These are phyloP conservation scores for Dimocarpus longan DNA, from an alignment of 345 rosid species.

Conservation along the genomic window DNA sequence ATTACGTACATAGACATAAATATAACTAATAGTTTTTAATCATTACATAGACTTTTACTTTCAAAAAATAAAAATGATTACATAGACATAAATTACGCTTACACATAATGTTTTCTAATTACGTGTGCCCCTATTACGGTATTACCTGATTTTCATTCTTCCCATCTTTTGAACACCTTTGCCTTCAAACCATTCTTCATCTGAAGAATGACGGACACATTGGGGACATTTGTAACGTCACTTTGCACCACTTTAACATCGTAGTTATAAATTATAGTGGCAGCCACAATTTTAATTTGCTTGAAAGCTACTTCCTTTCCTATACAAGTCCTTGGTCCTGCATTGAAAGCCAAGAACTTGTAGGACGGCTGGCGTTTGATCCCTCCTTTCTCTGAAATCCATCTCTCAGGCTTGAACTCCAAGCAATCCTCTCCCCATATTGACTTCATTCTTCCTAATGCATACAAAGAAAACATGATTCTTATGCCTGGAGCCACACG, in stretches of 20 bases:
- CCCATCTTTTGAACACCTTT: slow-evolving; percentile 34
- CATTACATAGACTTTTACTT: no score
- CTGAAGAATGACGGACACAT: slow-evolving; percentile 44
- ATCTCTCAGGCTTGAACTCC: slow-evolving; percentile 48
- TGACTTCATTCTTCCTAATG: slow-evolving; percentile 42
- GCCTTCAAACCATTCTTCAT: slow-evolving; percentile 54
- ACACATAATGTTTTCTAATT: no score
- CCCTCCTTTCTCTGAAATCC: slow-evolving; percentile 36
- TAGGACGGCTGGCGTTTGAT: slow-evolving; percentile 32
- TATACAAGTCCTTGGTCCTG: no score
- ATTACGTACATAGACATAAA: no score
- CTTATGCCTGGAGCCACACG: slow-evolving; percentile 26
- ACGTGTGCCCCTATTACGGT: no score
- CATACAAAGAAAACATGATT: slow-evolving; percentile 31
- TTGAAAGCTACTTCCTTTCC: slow-evolving; percentile 47
- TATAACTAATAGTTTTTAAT: no score
- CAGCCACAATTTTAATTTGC: slow-evolving; percentile 53
- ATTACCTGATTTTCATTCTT: no score
- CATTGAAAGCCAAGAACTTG: slow-evolving; percentile 45
- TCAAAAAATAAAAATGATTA: no score
- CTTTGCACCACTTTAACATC: slow-evolving; percentile 40
- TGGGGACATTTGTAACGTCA: slow-evolving; percentile 32
- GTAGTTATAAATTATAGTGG: slow-evolving; percentile 46
- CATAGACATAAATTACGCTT: no score
- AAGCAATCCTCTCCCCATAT: slow-evolving; percentile 47